Base-by-base conservation (phyloP, 1,139 yeast species). In the Nakaseomyces kungkrabaensis region DNA sequence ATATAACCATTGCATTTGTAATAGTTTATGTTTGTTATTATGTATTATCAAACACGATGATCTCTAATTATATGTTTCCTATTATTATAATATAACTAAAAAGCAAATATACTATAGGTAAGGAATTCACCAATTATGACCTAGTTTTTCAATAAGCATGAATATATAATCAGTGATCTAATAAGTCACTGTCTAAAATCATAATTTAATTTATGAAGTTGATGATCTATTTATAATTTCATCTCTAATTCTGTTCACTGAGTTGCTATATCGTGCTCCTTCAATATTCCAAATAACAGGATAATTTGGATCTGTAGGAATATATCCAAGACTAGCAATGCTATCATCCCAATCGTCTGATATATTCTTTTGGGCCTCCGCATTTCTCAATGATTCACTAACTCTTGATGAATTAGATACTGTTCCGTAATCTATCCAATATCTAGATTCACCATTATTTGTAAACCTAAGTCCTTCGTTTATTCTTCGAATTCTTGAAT, bases 391-490 rank as follows among this genome's bases (percentile, higher is more conserved):
- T 8, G 44, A 41, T 11, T 41, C 44, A 29, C 44, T 41, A 4
- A 41, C 44, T 9, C 25, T 8, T 9, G 44, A n/a, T n/a, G 34
- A 27, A 41, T 29, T 41, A 57, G 50, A 42, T 31, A 55, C 58
- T 37, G 58, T 56, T 6, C 63, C 63, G 46, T 61, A 54, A 7
- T 55, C 60, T 0, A 92, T 68, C 97, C 97, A 92, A 63, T 89
- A 89, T 58, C 86, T 87, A 31, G 79, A 80, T 50, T 78, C 76
- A 0, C 97, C 97, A 47, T 87, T 85, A 50, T 79, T 77, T 44
- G 81, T 79, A 63, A 88, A 89, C 43, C 99, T 68, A 54, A 90
- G 68, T 0, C 99, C 99, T 52, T 88, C 85, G 55, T 83, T 80
- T 45, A 92, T 77, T 53, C 95, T 76, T 49, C 85, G 80, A 72